Evolutionary conservation across 345 rosid genomes (phyloP), one percentile per base, ranked within the genome.

Genomic region (Firmiana major): DNA sequence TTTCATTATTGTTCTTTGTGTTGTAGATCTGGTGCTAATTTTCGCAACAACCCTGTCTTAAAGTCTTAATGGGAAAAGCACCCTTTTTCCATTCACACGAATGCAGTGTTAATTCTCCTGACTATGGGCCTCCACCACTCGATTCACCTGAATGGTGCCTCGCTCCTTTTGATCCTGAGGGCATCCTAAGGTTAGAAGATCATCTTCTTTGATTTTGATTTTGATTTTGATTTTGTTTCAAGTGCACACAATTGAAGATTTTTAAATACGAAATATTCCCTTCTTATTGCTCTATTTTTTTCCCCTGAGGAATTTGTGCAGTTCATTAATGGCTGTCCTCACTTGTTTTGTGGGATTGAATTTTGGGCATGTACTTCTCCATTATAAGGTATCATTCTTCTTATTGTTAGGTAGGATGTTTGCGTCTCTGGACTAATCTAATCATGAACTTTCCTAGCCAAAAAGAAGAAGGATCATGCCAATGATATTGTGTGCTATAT

Each of bases 101-200:
- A 82, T 89, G 92, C 74, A 89, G 92, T 76, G 85, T 86, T 73
- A 87, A 87, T 79, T 89, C 89, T 81, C 92, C 90, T 17, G 87
- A 87, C 77, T 89, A 87, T 76, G 90, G 89, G 63, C 84, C 90
- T 75, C 74, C 81, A 60, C 90, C 88, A 45, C 84, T 84, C 71
- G 79, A 82, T 84, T 75, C 92, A 65, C 92, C 92, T 75, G 77
- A 49, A 9, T 89, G 92, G 92, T 89, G 90, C 83, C 86, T 83
- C 71, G 88, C 92, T 63, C 89, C 92, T 10, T 89, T 87, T 85
- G 92, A 89, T 55, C 89, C 92, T 3, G 90, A 89, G 82, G 92
- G 90, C 66, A 76, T 87, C 78, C 72, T 87, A 63, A 89, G 92
- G 90, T 86, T 68, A 57, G 53, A 71, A 40, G 36, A 73, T 57